These are phyloP conservation scores for Asterophora parasitica DNA, from an alignment of 768 basidiomycete genomes.

Conservation along the genomic window DNA sequence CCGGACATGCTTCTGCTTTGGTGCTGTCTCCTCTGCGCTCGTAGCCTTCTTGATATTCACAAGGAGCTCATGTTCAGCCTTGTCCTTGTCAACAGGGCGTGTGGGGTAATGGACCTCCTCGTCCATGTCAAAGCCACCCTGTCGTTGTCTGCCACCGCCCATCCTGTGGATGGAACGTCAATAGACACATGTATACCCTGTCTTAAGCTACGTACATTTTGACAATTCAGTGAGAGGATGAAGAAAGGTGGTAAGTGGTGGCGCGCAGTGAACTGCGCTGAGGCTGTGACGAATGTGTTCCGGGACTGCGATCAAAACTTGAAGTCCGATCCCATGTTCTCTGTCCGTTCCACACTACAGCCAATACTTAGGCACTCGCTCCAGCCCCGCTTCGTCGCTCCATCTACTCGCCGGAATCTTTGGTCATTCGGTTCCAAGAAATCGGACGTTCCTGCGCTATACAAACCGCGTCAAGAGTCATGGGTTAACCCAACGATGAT, in stretches of 20 bases:
- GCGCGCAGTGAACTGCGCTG: background rate
- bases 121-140: constrained; percentile 59
- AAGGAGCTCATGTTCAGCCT: constrained; percentile 90
- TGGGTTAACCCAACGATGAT: constrained; percentile 69
- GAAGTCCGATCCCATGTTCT: constrained; percentile 9
- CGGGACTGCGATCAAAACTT: constrained; percentile 12
- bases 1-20: constrained; percentile 99
- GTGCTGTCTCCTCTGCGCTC: constrained; percentile 89
- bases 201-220: constrained; percentile 12
- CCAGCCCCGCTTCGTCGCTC: background rate
- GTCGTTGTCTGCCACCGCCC: constrained; percentile 31
- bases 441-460: constrained; percentile 40
- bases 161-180: constrained; percentile 29
- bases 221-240: constrained; percentile 2
- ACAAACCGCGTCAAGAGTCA: constrained; percentile 54
- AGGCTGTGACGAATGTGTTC: constrained; percentile 1
- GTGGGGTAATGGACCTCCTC: constrained; percentile 93
- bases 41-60: constrained; percentile 99
- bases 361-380: constrained; percentile 1
- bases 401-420: constrained; percentile 4
- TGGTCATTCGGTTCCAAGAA: constrained; percentile 12
- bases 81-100: constrained; percentile 97
- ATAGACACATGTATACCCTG: background rate
- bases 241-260: background rate
- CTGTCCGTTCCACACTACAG: constrained; percentile 12